Base-by-base conservation (phyloP, 768 basidiomycete species). In the Sistotremastrum niveocremeum region DNA sequence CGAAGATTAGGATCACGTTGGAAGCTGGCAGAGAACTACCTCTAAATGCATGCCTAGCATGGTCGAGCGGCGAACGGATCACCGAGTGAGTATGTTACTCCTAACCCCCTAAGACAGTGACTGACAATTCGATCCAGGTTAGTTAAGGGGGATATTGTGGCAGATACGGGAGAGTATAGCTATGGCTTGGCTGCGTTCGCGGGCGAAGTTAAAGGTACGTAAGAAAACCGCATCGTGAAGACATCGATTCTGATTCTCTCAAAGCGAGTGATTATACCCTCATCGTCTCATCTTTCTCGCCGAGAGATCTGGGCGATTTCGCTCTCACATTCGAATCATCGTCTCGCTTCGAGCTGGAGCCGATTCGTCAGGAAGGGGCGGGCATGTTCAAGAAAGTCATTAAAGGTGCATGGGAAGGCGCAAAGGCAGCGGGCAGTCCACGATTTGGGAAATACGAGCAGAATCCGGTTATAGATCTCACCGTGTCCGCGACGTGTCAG, bases 201-300 rank as follows among this genome's bases (percentile, higher is more conserved):
- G n/a, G 68, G 69, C 34, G 65, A 69, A 37, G 56, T 90, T 3
- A 56, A 69, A 32, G 63, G 90, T 86, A 54, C 52, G 66, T 54
- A 32, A 4, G 12, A 39, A 3, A 5, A 37, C 36, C 3, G 7
- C 7, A 38, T 30, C 39, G 37, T 37, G 39, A 28, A 41, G 32
- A 11, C 41, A 32, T 10, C n/a, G 29, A 40, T 36, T 20, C 39
- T 37, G 31, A 29, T 36, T 4, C 36, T 39, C 42, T 41, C 20
- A 9, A 30, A 85, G 84, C 71, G 43, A 91, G 89, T 0, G 73
- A 79, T 42, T 95, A 90, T 54, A 89, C 82, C 0, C 51, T 95
- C 28, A 70, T 90, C n/a, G 68, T 86, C 6, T 97, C 94, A 1
- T 71, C 86, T 0, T 95, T 91, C 57, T 81, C 86, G 49, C 80